Evolutionary conservation across 2,329 filamentous ascomycete species (phyloP), one percentile per base, ranked within the genome.

Genomic region (Chrysoporthe puriensis): DNA sequence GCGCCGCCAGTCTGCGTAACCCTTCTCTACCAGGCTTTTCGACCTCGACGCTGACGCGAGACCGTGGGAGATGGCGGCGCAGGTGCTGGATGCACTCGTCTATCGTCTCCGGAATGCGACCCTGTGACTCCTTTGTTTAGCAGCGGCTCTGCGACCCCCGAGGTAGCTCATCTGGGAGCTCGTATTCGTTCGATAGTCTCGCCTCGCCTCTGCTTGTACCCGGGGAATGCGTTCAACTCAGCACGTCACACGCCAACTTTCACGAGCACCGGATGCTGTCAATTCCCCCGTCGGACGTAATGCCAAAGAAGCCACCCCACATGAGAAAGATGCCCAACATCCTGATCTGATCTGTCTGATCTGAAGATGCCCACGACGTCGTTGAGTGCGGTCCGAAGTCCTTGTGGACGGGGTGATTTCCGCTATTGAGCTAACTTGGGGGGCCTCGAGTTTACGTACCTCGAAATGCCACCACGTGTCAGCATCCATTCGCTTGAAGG

Each of bases 381-480:
- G 48, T 52, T 9, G 48, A 32, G n/a, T 26, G 48, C 13, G 26
- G 48, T 52, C 48, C 13, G 48, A 26, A 9, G 26, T 8, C 4
- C 48, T 8, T 13, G 48, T 9, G 48, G 48, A 13, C n/a, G 48
- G 21, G 21, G n/a, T 2, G 48, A 26, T 52, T 21, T 26, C 48
- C 26, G 26, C 14, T 26, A 11, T 52, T n/a, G n/a, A 26, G 21
- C 48, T 5, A 4, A 13, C 46, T 50, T 52, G 21, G 5, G 18
- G 44, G 13, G 57, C 21, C 13, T 40, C 16, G 14, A 18, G 58
- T 16, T 26, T 68, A 62, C 79, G 73, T 75, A 88, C 89, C 82
- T 93, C 90, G 72, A 92, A 93, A 79, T 93, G 91, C 80, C 88
- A 91, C 90, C 88, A 92, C 34, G 78, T 80, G 64, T 78, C 75